Evolutionary conservation across 1,284 basidiomycete genomes (phyloP).

Genomic region (Ustilago vetiveriae): DNA sequence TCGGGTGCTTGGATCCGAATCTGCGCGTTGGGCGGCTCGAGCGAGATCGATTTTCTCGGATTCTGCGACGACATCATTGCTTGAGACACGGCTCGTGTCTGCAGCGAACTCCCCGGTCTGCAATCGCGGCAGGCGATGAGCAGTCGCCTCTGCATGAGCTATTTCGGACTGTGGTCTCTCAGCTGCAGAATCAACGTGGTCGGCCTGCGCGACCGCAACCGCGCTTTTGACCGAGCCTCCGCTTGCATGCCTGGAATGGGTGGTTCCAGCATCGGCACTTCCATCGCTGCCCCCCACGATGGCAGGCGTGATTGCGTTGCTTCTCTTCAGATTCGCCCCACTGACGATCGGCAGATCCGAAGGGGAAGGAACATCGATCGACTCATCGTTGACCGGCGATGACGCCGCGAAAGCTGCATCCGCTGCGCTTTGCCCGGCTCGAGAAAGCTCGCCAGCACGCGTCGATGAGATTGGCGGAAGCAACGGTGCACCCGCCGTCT

Average conservation of each 20-base stretch:
- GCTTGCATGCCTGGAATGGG: slow-evolving; percentile 5
- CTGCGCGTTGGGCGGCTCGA: slow-evolving; percentile 13
- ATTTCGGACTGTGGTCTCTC: background rate
- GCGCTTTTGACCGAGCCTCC: background rate
- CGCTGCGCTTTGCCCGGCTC: slow-evolving; percentile 30
- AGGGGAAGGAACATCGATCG: slow-evolving; percentile 19
- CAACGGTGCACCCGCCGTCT: slow-evolving; percentile 46
- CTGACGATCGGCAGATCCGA: slow-evolving; percentile 34
- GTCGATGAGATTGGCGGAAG: slow-evolving; percentile 38
- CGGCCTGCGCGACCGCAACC: background rate
- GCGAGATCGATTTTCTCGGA: slow-evolving; percentile 3
- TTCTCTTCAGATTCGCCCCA: slow-evolving; percentile 37
- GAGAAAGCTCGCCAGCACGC: slow-evolving; percentile 16
- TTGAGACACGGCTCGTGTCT: slow-evolving; percentile 5
- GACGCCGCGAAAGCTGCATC: slow-evolving; percentile 33
- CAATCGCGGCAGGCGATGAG: slow-evolving; percentile 12
- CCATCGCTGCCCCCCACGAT: slow-evolving; percentile 10
- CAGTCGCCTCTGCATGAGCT: background rate
- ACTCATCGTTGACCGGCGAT: slow-evolving; percentile 11
- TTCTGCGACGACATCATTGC: slow-evolving; percentile 14
- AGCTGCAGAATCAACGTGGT: background rate
- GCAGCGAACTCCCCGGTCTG: slow-evolving; percentile 8
- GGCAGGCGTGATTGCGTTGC: slow-evolving; percentile 46
- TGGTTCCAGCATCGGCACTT: background rate
- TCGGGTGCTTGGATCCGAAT: slow-evolving; percentile 20